phyloP scores from a whole-genome alignment of 164 flowering plant species.

The Berberis vulgaris region DNA sequence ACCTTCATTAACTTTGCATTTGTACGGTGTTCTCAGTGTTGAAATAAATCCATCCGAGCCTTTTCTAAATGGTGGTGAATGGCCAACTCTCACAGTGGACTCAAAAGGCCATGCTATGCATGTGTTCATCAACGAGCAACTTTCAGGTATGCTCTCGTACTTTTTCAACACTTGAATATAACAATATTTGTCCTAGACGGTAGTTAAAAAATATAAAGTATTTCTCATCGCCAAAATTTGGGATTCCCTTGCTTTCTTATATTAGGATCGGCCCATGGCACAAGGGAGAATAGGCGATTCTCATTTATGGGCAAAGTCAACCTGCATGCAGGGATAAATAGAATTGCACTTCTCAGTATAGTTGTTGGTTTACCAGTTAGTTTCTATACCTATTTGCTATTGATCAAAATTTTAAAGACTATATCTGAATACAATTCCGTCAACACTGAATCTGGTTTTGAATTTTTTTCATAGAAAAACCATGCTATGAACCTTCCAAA shows the following conservation, averaged over 20 bases:
- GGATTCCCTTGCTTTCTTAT: neutral
- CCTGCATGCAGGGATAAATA: constrained; percentile 68
- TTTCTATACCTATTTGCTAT: neutral
- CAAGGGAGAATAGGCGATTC: constrained; percentile 49
- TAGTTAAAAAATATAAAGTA: neutral
- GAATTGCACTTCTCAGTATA: constrained; percentile 74
- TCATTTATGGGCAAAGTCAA: constrained; percentile 48
- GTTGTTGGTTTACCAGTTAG: constrained; percentile 86
- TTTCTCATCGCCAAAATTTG: neutral
- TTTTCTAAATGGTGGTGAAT: constrained; percentile 49
- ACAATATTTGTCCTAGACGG: neutral
- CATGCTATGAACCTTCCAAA: too few species aligned
- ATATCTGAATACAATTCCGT: too few species aligned
- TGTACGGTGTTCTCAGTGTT: constrained; percentile 41
- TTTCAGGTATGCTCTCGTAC: constrained; percentile 41
- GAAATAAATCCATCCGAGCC: constrained; percentile 64
- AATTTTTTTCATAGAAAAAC: too few species aligned
- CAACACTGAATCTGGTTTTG: too few species aligned
- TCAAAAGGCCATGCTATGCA: constrained; percentile 87
- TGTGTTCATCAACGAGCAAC: constrained; percentile 72
- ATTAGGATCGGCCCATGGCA: constrained; percentile 82
- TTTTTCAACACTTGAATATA: neutral
- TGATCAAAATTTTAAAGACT: too few species aligned
- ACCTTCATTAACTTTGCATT: neutral
- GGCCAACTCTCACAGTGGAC: constrained; percentile 54